Evolutionary conservation across 2,329 filamentous ascomycete genomes (phyloP).

Genomic region (Stagonosporopsis tanaceti): DNA sequence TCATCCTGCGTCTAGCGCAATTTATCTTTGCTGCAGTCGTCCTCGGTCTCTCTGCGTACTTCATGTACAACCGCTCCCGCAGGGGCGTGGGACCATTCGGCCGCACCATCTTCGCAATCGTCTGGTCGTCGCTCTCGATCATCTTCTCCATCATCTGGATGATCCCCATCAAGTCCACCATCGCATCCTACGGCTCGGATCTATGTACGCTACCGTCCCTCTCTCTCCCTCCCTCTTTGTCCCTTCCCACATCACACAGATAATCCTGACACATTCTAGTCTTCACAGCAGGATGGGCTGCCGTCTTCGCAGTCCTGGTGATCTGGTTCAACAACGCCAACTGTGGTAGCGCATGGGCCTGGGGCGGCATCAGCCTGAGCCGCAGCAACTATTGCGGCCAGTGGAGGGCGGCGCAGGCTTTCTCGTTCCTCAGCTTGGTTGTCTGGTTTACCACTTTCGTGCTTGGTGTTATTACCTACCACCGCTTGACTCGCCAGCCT

Average conservation of each 20-base stretch:
- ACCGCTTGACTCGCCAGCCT: slow-evolving; percentile 24
- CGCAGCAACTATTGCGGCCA: slow-evolving; percentile 64
- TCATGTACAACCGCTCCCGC: slow-evolving; percentile 35
- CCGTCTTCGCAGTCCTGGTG: slow-evolving; percentile 52
- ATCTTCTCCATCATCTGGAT: slow-evolving; percentile 76
- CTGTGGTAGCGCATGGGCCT: slow-evolving; percentile 54
- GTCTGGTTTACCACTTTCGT: slow-evolving; percentile 70
- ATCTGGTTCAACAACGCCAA: slow-evolving; percentile 33
- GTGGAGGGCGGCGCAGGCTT: slow-evolving; percentile 76
- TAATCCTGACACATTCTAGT: slow-evolving; percentile 44
- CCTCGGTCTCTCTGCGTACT: slow-evolving; percentile 36
- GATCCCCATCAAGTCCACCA: slow-evolving; percentile 72
- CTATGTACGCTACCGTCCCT: slow-evolving; percentile 45
- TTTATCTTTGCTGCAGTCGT: slow-evolving; percentile 74
- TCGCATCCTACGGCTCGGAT: slow-evolving; percentile 76
- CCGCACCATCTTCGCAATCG: slow-evolving; percentile 78
- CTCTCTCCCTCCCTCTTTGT: not conserved
- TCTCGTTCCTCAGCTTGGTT: slow-evolving; percentile 74
- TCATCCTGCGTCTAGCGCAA: slow-evolving; percentile 67
- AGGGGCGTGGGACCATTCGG: slow-evolving; percentile 63
- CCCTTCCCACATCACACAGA: not conserved
- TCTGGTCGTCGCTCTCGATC: slow-evolving; percentile 73
- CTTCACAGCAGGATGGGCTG: slow-evolving; percentile 73
- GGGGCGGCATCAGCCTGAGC: slow-evolving; percentile 60
- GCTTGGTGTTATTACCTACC: slow-evolving; percentile 31